Evolutionary conservation across 768 basidiomycete species (phyloP), one percentile per base, ranked within the genome.

Genomic region (Termitomyces sp.): DNA sequence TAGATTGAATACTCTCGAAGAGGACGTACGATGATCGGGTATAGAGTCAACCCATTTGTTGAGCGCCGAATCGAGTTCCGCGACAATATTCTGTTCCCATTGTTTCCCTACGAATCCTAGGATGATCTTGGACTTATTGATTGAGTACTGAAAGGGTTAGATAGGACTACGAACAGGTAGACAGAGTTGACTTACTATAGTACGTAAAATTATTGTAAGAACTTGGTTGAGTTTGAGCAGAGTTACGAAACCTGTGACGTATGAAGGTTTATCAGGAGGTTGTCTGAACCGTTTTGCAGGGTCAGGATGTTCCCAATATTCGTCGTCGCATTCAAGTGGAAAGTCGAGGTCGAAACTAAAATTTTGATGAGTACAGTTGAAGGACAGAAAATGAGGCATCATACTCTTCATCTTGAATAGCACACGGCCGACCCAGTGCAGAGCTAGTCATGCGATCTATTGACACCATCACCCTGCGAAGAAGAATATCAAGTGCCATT

Each of bases 71-170:
- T 91, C 87, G 1, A 91, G 70, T 57, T 88, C 86, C 8, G 85
- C 80, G 2, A 90, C 86, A 37, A 86, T 81, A 56, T 80, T 73
- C 52, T 88, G 81, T 57, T 88, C 87, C 88, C 87, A 90, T 56
- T 84, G 60, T 59, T 72, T 56, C 1, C 84, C 85, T 4, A 81
- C 80, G 60, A 85, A 82, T 15, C 87, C 87, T 5, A 88, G 75
- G 1, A 83, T 68, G 8, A 83, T 71, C 64, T 87, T 87, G 0
- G 83, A 83, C 64, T 87, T 88, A 66, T 88, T 90, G 63, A 91
- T 89, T n/a, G 90, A 86, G 67, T 93, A 94, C 90, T 91, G 54
- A 90, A 87, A n/a, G 89, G 85, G 66, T 91, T 92, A 86, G 89
- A 54, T 36, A 26, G 20, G 18, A 10, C 37, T 29, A n/a, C 41